Percentiles rank a stretch among this genome's conserved stretches.
Conservation (phyloP, 1,139 yeast genomes). For the Saccharomyces hybrid region DNA sequence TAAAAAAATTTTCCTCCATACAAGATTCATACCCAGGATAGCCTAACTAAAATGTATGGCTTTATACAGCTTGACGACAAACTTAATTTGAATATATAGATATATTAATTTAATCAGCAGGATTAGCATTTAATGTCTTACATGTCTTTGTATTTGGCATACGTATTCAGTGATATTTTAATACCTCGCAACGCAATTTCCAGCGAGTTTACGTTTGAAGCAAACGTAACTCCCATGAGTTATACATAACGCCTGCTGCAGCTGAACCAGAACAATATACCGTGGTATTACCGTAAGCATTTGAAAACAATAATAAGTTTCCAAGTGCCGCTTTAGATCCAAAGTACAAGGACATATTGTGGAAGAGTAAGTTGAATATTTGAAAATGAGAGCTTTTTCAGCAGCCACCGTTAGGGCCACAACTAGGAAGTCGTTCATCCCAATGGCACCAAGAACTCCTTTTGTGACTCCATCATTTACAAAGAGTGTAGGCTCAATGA, state of each 20-base stretch:
- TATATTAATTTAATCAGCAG: neutral
- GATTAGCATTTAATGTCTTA: neutral
- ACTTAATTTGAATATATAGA: neutral
- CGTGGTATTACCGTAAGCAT: neutral
- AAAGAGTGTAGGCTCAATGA: neutral
- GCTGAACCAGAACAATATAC: neutral
- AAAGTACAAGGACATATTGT: neutral
- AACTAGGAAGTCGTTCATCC: neutral
- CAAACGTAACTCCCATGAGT: neutral
- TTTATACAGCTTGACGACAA: neutral
- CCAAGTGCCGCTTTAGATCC: neutral
- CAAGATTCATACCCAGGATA: neutral
- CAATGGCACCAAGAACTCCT: neutral
- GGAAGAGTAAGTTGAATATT: neutral
- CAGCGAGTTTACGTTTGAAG: neutral
- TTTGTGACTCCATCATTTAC: neutral
- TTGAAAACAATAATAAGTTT: neutral
- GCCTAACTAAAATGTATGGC: conserved; percentile 1
- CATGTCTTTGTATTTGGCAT: neutral
- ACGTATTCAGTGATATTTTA: neutral
- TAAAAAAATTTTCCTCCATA: neutral
- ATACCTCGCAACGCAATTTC: neutral
- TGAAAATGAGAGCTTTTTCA: conserved; percentile 7
- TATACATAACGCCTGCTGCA: neutral
- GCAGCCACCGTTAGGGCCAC: conserved; percentile 3